phyloP scores from a whole-genome alignment of 2,329 filamentous ascomycete genomes.

The Cordyceps fumosorosea region DNA sequence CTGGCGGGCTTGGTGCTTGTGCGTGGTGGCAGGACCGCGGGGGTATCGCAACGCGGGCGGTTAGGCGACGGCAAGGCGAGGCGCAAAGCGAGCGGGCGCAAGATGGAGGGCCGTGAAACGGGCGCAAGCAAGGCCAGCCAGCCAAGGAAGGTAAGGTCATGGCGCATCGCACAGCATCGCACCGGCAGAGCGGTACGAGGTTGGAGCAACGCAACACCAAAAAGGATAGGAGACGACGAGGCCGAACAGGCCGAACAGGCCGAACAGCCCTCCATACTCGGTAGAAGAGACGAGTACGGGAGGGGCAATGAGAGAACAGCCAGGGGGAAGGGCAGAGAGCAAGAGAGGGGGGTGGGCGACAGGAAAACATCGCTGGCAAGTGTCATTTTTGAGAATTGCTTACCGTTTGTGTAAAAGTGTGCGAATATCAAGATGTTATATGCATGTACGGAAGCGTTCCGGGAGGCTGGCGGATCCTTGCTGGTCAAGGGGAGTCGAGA shows the following conservation, averaged over 20 bases:
- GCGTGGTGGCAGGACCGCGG: not conserved
- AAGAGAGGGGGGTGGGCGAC: not conserved
- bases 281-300: not conserved
- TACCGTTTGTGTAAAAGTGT: not conserved
- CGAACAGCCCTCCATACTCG: no score
- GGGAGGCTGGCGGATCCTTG: constrained; percentile 2
- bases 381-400: not conserved
- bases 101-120: not conserved
- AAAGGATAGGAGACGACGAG: not conserved
- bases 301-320: not conserved
- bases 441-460: constrained; percentile 1
- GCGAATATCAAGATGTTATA: not conserved
- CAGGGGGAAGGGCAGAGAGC: not conserved
- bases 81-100: constrained; percentile 3
- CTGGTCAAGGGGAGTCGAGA: not conserved
- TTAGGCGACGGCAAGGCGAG: not conserved
- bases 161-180: constrained; percentile 1
- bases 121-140: not conserved
- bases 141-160: not conserved
- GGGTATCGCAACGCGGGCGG: not conserved
- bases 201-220: not conserved
- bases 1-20: not conserved
- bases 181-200: not conserved
- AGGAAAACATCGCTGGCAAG: not conserved
- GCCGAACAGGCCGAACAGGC: no score